Conservation (phyloP, 78 protist genomes). For the Dictyostelium brefeldianum region DNA sequence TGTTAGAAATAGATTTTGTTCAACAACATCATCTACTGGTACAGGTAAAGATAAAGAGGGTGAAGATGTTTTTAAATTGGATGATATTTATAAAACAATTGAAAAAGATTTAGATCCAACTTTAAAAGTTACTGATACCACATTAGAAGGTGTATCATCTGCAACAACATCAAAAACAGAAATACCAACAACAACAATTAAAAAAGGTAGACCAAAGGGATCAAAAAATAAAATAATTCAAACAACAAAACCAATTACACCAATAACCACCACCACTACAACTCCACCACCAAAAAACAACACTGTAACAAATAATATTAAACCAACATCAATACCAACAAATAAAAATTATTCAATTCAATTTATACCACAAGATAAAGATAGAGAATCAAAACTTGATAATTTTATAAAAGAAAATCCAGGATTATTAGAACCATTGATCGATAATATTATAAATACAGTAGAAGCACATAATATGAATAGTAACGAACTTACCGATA, state of each 20-base stretch:
- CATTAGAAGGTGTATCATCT: background rate
- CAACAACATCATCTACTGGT: background rate
- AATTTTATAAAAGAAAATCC: background rate
- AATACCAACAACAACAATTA: background rate
- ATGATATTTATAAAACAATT: background rate
- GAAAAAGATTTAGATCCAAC: background rate
- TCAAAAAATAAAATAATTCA: background rate
- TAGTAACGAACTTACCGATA: background rate
- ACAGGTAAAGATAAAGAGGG: conserved; percentile 1
- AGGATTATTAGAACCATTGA: background rate
- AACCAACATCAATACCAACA: background rate
- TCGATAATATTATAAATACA: no score
- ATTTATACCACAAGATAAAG: no score
- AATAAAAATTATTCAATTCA: background rate
- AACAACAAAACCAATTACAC: background rate
- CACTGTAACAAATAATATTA: background rate
- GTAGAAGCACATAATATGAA: background rate
- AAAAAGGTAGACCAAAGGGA: conserved; percentile 14
- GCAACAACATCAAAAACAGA: background rate
- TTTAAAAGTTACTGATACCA: background rate
- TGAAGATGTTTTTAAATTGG: background rate
- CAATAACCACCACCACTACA: background rate
- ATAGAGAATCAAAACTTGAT: background rate
- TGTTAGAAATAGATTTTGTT: background rate
- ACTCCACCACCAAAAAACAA: background rate